Conservation (phyloP, 805 yeast genomes). For the Candida awuae region DNA sequence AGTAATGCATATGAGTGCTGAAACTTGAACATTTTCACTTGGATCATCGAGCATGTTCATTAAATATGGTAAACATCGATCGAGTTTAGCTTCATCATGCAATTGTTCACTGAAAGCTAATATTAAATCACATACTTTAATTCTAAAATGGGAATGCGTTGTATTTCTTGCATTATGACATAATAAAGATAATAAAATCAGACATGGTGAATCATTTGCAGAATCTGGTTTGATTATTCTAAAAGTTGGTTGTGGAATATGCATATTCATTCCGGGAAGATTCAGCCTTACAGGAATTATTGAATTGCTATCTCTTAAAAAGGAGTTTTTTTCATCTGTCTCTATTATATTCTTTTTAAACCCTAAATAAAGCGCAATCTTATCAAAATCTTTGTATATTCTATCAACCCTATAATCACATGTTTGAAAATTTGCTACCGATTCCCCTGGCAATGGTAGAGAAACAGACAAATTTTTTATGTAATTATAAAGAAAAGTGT, state of each 20-base stretch:
- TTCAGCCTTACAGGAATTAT: conserved; percentile 37
- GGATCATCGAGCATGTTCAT: conserved; percentile 65
- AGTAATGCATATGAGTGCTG: conserved; percentile 57
- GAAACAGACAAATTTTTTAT: conserved; percentile 34
- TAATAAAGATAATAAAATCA: conserved; percentile 50
- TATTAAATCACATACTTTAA: conserved; percentile 69
- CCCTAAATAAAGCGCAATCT: conserved; percentile 35
- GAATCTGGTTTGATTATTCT: conserved; percentile 18
- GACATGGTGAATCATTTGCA: conserved; percentile 37
- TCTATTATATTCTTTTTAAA: conserved; percentile 25
- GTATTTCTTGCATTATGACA: conserved; percentile 56
- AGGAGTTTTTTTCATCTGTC: conserved; percentile 7
- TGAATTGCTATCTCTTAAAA: conserved; percentile 12
- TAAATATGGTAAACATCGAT: conserved; percentile 76
- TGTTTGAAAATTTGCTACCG: conserved; percentile 23
- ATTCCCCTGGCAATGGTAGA: neutral
- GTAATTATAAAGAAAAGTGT: conserved; percentile 63
- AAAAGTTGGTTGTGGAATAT: conserved; percentile 34
- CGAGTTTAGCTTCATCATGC: conserved; percentile 77
- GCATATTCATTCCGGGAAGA: conserved; percentile 45
- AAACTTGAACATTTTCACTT: conserved; percentile 54
- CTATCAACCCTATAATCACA: conserved; percentile 53
- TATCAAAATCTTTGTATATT: conserved; percentile 52
- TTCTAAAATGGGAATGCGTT: conserved; percentile 47
- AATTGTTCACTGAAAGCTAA: conserved; percentile 68